phyloP scores from a whole-genome alignment of 108 stramenopile genomes.

The Bacterosira constricta region DNA sequence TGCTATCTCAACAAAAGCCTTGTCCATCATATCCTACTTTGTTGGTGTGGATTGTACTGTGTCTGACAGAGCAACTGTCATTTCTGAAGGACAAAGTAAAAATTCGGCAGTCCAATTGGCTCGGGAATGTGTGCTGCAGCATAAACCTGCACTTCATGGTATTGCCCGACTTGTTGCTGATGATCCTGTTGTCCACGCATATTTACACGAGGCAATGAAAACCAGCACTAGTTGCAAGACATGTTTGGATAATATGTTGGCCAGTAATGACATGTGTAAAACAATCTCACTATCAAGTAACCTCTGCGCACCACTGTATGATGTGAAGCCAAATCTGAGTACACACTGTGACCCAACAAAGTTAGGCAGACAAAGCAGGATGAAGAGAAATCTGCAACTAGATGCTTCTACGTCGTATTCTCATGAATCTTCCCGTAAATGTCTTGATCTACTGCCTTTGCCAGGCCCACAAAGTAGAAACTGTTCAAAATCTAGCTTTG shows the following conservation, averaged over 20 bases:
- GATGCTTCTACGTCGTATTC: neutral
- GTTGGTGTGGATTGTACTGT: slow-evolving; percentile 62
- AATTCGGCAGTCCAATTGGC: slow-evolving; percentile 35
- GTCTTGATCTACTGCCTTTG: neutral
- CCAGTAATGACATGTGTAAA: neutral
- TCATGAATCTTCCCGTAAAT: neutral
- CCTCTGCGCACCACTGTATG: neutral
- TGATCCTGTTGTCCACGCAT: slow-evolving; percentile 48
- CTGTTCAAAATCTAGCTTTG: slow-evolving; percentile 20
- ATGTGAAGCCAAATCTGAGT: neutral
- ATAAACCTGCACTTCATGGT: slow-evolving; percentile 34
- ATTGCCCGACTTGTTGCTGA: slow-evolving; percentile 40
- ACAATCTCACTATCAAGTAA: slow-evolving; percentile 1
- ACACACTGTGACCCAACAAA: slow-evolving; percentile 36
- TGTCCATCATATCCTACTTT: slow-evolving; percentile 52
- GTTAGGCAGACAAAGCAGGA: slow-evolving; percentile 36
- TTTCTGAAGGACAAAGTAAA: slow-evolving; percentile 23
- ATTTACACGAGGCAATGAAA: slow-evolving; percentile 17
- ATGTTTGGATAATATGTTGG: neutral
- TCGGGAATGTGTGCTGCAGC: slow-evolving; percentile 28
- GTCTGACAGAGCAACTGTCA: slow-evolving; percentile 25
- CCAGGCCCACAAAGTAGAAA: neutral
- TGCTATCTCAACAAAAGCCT: slow-evolving; percentile 37
- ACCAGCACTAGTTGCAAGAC: neutral
- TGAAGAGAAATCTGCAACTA: slow-evolving; percentile 16